Percentiles rank a stretch among this genome's conserved stretches.
Evolutionary conservation across 2,329 filamentous ascomycete genomes (phyloP).

Genomic region (Aureobasidium pullulans): DNA sequence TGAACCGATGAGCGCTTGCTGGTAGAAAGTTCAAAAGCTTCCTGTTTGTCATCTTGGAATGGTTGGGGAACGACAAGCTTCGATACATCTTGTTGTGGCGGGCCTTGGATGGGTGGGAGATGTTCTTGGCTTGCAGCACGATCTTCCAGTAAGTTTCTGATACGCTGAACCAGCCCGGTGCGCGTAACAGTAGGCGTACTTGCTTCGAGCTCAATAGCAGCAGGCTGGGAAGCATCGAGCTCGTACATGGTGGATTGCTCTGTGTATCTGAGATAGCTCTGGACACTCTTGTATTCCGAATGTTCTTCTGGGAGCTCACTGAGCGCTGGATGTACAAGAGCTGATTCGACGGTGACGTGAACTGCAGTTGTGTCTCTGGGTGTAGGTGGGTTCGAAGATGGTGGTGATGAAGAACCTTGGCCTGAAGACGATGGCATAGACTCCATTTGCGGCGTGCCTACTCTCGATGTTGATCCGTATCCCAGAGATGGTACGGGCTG

Average conservation of each 20-base stretch:
- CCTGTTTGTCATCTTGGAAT: neutral
- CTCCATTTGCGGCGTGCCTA: slow-evolving; percentile 31
- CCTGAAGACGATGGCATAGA: slow-evolving; percentile 37
- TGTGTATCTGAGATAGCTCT: slow-evolving; percentile 30
- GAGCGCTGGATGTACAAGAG: slow-evolving; percentile 15
- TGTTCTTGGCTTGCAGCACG: slow-evolving; percentile 19
- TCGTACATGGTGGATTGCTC: slow-evolving; percentile 28
- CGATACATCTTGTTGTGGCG: neutral
- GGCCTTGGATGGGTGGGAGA: neutral
- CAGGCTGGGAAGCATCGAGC: slow-evolving; percentile 18
- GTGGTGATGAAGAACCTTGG: slow-evolving; percentile 34
- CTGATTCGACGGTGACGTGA: slow-evolving; percentile 28
- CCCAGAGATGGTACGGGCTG: neutral
- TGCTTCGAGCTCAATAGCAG: slow-evolving; percentile 8
- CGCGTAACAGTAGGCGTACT: neutral
- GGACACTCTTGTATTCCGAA: slow-evolving; percentile 28
- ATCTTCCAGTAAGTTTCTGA: slow-evolving; percentile 37
- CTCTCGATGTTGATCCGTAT: slow-evolving; percentile 21
- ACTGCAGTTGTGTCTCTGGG: slow-evolving; percentile 32
- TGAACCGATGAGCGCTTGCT: neutral
- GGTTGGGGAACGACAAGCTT: slow-evolving; percentile 1
- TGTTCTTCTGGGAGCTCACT: slow-evolving; percentile 28
- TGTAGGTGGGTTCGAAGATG: slow-evolving; percentile 32
- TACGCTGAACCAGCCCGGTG: slow-evolving; percentile 33
- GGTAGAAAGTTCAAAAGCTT: neutral